Evolutionary conservation across 2,329 filamentous ascomycete genomes (phyloP), one percentile per base, ranked within the genome.

Genomic region (Trichoderma sp.): DNA sequence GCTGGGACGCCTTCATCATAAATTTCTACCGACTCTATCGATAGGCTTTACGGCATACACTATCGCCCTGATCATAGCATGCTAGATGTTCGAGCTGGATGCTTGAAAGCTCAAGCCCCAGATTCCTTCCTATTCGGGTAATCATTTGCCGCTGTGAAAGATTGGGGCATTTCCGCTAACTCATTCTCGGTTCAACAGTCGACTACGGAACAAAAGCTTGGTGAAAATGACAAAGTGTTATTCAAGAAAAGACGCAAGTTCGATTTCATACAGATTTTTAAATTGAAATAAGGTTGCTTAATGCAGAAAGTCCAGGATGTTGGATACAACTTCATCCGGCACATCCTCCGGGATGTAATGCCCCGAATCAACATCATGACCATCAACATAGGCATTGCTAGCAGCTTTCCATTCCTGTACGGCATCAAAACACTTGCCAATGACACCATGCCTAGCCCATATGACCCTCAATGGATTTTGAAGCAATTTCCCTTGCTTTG

Each of bases 271-370:
- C 17, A 20, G 6, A 0, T 6, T 12, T n/a, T 23, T 23, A 2
- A 2, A 6, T 6, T 3, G 17, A n/a, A 34, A 17, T 7, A 9
- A 32, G 34, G 9, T 0, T 17, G n/a, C n/a, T 59, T 36, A 59
- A 11, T 43, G 50, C n/a, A 59, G 13, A 47, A 59, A 68, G 4
- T 68, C 53, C 4, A 59, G 4, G 28, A 43, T 23, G 4, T 43
- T 43, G 11, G 34, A 59, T 3, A 43, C 53, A 23, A 68, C 53
- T 28, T 83, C 83, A 17, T 83, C 82, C 0, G 87, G 85, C 36
- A 79, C 80, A 71, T 89, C 83, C 74, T 90, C 88, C 1, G 85
- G 81, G 23, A 85, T 81, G 73, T 85, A 86, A 75, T 86, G 84
- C 0, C 85, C 83, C 20, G 84, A 82, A 28, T 85, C 80, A 15